Percentiles rank a stretch among this genome's conserved stretches.
Conservation (phyloP, 805 yeast genomes). For the Isabelozyma pseudorhagii region DNA sequence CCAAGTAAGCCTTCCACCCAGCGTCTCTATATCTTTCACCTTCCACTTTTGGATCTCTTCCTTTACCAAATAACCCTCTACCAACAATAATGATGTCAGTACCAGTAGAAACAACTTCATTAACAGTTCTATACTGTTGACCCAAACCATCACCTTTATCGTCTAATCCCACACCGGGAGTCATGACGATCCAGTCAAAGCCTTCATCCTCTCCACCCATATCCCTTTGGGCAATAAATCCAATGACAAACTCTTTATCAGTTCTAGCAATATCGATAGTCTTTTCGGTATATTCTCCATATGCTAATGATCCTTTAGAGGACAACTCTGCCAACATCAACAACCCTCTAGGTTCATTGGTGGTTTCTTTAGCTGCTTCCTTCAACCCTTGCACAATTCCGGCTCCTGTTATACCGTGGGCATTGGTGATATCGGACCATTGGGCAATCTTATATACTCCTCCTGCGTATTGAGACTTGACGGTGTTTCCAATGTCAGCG, state of each 20-base stretch:
- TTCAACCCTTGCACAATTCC: constrained; percentile 89
- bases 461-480: constrained; percentile 86
- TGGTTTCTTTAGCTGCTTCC: constrained; percentile 71
- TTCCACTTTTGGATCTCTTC: constrained; percentile 85
- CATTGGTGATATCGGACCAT: constrained; percentile 97
- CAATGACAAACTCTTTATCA: constrained; percentile 88
- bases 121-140: constrained; percentile 93
- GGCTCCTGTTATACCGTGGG: constrained; percentile 95
- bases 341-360: constrained; percentile 79
- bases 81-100: constrained; percentile 97
- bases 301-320: constrained; percentile 89
- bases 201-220: constrained; percentile 84
- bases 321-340: constrained; percentile 95
- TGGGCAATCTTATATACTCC: constrained; percentile 86
- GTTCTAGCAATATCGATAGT: constrained; percentile 88
- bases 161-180: constrained; percentile 98
- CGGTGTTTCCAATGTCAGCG: constrained; percentile 98
- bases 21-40: constrained; percentile 88
- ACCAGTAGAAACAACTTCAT: constrained; percentile 80
- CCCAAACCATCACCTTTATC: constrained; percentile 96
- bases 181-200: constrained; percentile 94
- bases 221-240: constrained; percentile 90
- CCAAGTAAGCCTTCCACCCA: constrained; percentile 89
- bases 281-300: constrained; percentile 82
- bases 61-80: constrained; percentile 91